A percentile compares a stretch with the other conserved stretches of the same genome.
Evolutionary conservation across 305 asterid species (phyloP).

Genomic region (Solanum hybrid): DNA sequence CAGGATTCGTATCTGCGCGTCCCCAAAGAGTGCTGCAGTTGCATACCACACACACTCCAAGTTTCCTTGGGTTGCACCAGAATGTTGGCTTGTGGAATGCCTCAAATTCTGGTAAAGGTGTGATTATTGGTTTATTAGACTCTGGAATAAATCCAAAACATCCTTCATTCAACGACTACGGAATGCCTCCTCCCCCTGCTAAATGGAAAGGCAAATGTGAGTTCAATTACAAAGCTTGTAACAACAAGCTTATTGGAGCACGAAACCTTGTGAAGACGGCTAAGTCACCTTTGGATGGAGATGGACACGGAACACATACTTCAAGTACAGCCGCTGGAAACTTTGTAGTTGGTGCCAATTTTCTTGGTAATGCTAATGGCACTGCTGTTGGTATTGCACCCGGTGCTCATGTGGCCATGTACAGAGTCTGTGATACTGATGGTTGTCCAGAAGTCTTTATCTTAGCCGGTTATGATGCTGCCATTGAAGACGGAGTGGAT

Average conservation of each 20-base stretch:
- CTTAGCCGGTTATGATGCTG: slow-evolving; percentile 1
- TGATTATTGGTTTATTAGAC: slow-evolving; percentile 41
- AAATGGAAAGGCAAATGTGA: slow-evolving; percentile 51
- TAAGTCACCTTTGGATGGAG: background rate
- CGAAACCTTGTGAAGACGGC: slow-evolving; percentile 32
- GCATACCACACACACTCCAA: slow-evolving; percentile 35
- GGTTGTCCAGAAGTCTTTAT: background rate
- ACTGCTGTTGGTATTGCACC: slow-evolving; percentile 17
- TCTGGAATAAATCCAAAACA: slow-evolving; percentile 31
- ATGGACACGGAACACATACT: slow-evolving; percentile 15
- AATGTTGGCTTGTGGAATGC: slow-evolving; percentile 37
- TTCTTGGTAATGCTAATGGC: slow-evolving; percentile 9
- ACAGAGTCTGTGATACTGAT: slow-evolving; percentile 2
- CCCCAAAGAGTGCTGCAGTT: slow-evolving; percentile 6
- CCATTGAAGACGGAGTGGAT: slow-evolving; percentile 1
- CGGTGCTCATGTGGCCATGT: slow-evolving; percentile 12
- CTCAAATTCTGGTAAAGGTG: slow-evolving; percentile 34
- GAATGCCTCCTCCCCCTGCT: slow-evolving; percentile 41
- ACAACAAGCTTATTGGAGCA: slow-evolving; percentile 19
- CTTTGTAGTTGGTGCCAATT: slow-evolving; percentile 8
- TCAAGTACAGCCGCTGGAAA: slow-evolving; percentile 10
- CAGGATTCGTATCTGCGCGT: slow-evolving; percentile 30
- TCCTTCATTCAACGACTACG: slow-evolving; percentile 33
- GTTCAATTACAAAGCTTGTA: slow-evolving; percentile 21
- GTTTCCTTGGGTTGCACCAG: slow-evolving; percentile 32